These are phyloP conservation scores for Picea glauca DNA, from an alignment of 75 land plant species.

Conservation along the genomic window DNA sequence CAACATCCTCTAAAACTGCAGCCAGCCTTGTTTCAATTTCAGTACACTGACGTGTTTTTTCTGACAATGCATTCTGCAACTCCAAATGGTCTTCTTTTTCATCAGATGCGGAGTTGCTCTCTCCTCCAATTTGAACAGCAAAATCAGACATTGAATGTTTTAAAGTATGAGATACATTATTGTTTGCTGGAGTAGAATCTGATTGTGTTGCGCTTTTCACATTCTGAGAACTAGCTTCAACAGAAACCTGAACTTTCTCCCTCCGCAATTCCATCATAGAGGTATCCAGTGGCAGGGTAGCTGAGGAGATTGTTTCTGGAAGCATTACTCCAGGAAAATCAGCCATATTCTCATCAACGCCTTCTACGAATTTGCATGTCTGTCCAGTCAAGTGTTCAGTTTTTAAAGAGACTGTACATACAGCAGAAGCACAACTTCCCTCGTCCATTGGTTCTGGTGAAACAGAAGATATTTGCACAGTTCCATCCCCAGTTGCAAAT, in stretches of 20 bases:
- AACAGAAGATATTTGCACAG: slow-evolving; percentile 17
- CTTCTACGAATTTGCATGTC: slow-evolving; percentile 40
- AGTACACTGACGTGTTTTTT: slow-evolving; percentile 44
- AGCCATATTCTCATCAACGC: slow-evolving; percentile 76
- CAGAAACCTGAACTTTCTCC: slow-evolving; percentile 26
- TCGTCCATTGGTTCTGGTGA: slow-evolving; percentile 81
- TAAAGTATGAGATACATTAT: slow-evolving; percentile 14
- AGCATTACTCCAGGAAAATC: slow-evolving; percentile 46
- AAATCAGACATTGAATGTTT: not conserved
- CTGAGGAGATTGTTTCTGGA: slow-evolving; percentile 7
- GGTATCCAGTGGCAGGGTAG: slow-evolving; percentile 31
- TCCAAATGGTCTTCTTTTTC: slow-evolving; percentile 32
- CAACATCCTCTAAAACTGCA: slow-evolving; percentile 55
- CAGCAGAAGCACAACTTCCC: slow-evolving; percentile 41
- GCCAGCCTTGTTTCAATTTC: slow-evolving; percentile 55
- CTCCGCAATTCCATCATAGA: slow-evolving; percentile 47
- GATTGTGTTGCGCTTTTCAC: slow-evolving; percentile 16
- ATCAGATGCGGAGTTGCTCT: slow-evolving; percentile 19
- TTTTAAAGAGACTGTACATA: slow-evolving; percentile 15
- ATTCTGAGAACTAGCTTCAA: slow-evolving; percentile 23
- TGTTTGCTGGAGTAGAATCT: not conserved
- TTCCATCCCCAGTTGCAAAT: slow-evolving; percentile 43
- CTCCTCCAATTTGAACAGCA: slow-evolving; percentile 11
- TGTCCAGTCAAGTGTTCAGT: slow-evolving; percentile 11
- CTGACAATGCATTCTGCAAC: slow-evolving; percentile 46